Base-by-base conservation (phyloP, 2,329 filamentous ascomycete genomes). In the Leptoxyphium fumago region DNA sequence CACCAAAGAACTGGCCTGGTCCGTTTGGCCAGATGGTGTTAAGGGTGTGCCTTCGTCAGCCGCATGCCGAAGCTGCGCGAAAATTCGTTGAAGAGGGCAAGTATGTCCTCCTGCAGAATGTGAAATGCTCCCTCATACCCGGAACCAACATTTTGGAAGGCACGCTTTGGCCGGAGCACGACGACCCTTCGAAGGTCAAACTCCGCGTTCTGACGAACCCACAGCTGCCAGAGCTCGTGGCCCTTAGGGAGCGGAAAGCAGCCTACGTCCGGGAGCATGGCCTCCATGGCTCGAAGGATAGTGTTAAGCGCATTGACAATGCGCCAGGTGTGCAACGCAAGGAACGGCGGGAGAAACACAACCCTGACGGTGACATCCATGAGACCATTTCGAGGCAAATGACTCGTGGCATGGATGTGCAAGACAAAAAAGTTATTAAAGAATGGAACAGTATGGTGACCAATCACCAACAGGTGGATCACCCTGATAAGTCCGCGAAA, bases 21-120 rank as follows among this genome's bases (percentile, higher is more conserved):
- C 88, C 88, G 0, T 80, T 68, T 51, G 88, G 87, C 2, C 78
- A 79, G 54, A 68, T 74, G 55, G 80, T 78, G 1, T 67, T 95
- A 43, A 78, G 80, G 52, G 64, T 95, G 18, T 82, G 77, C 26
- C 70, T 83, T 26, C 93, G 71, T 59, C 77, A 80, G 11, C 74
- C 75, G 0, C 82, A 94, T 59, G 75, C 78, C 1, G 53, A 58
- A 1, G 75, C 66, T 49, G 71, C 80, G n/a, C 70, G 68, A 13
- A 55, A 70, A 1, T 60, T 75, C 6, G 64, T 91, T 21, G 64
- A 68, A 2, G 60, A 65, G n/a, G 74, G 75, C 2, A 66, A 77
- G 18, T 80, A 81, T 69, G 64, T 94, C 2, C 64, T 64, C 3
- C 61, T 95, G 5, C 71, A 68, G 17, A 94, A 95, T 53, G 70